These are phyloP conservation scores for Trametes meyenii DNA, from an alignment of 768 basidiomycete species.

Conservation along the genomic window DNA sequence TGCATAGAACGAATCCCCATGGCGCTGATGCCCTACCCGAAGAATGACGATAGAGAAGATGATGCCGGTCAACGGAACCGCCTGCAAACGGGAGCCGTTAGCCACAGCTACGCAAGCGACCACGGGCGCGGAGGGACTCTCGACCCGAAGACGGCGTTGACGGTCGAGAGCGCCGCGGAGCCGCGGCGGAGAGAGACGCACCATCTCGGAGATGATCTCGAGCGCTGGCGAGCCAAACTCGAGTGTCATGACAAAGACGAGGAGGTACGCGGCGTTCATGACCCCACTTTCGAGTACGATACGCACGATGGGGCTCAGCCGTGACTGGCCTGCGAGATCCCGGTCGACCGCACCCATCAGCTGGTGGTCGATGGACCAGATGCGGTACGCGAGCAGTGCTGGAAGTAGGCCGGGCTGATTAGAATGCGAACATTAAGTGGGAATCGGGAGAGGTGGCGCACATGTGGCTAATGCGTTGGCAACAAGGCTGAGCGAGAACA, in stretches of 20 bases:
- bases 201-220: slow-evolving; percentile 21
- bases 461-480: slow-evolving; percentile 11
- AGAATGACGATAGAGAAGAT: slow-evolving; percentile 14
- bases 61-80: slow-evolving; percentile 3
- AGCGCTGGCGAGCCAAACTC: slow-evolving; percentile 13
- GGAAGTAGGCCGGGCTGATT: background rate
- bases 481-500: slow-evolving; percentile 10
- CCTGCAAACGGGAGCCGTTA: background rate
- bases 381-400: slow-evolving; percentile 20
- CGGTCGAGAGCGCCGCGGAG: background rate
- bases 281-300: slow-evolving; percentile 24
- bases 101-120: no score
- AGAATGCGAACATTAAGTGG: no score
- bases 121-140: background rate
- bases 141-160: background rate
- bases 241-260: slow-evolving; percentile 17
- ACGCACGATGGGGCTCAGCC: slow-evolving; percentile 16
- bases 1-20: slow-evolving; percentile 2
- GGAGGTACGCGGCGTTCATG: slow-evolving; percentile 23
- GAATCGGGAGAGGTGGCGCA: background rate
- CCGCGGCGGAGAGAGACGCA: background rate
- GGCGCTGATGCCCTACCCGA: slow-evolving; percentile 8
- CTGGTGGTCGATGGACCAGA: slow-evolving; percentile 15
- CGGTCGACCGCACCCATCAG: background rate
- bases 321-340: background rate